A percentile compares a stretch with the other conserved stretches of the same genome.
Evolutionary conservation across 345 rosid genomes (phyloP).

Genomic region (Populus simonii): DNA sequence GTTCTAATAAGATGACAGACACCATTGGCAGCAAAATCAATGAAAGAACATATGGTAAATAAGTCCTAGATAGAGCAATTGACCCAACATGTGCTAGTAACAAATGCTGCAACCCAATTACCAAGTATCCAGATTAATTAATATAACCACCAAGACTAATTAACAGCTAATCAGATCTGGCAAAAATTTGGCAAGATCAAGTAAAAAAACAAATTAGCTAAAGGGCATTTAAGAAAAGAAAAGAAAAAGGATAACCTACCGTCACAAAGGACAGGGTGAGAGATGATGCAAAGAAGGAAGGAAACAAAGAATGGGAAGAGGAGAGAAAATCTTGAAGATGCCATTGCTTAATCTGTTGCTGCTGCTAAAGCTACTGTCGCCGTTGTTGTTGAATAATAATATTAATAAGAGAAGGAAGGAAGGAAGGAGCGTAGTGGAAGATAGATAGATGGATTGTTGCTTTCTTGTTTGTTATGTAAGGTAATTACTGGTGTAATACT

Average conservation of each 20-base stretch:
- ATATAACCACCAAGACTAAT: neutral
- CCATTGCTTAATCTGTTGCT: conserved; percentile 35
- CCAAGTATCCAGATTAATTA: neutral
- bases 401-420: neutral
- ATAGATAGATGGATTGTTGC: conserved; percentile 6
- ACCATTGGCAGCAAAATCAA: too few species aligned
- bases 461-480: neutral
- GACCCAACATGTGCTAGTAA: too few species aligned
- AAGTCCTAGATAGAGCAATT: too few species aligned
- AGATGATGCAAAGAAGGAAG: conserved; percentile 40
- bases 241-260: conserved; percentile 17
- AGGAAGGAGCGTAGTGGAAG: neutral
- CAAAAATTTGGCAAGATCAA: neutral
- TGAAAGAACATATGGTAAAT: too few species aligned
- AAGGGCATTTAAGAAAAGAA: neutral
- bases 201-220: neutral
- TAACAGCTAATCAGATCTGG: conserved; percentile 21
- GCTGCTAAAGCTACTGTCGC: neutral
- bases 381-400: neutral
- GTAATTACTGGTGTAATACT: neutral
- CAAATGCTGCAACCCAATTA: too few species aligned
- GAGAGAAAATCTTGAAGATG: conserved; percentile 33
- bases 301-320: conserved; percentile 35
- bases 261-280: conserved; percentile 37
- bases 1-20: too few species aligned